Evolutionary conservation across 805 yeast species (phyloP).

Genomic region (Metschnikowia picachoensis): DNA sequence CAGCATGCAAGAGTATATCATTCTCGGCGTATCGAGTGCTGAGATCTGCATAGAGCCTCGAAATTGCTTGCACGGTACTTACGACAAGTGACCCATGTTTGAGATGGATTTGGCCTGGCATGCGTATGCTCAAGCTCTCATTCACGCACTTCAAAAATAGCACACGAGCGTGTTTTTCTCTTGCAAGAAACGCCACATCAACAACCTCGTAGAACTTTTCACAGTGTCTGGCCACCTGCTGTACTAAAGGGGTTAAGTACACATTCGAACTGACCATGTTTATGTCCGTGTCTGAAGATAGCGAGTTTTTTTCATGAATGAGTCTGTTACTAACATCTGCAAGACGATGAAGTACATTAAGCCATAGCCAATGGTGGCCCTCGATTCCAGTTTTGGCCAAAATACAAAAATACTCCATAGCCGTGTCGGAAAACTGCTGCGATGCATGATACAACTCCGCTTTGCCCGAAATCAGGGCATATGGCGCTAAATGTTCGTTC

Average conservation of each 20-base stretch:
- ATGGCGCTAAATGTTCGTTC: constrained; percentile 2
- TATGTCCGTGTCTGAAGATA: not conserved
- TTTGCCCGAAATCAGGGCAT: not conserved
- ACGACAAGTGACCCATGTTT: constrained; percentile 1
- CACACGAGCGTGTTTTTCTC: not conserved
- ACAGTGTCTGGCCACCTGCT: constrained; percentile 6
- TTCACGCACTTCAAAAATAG: not conserved
- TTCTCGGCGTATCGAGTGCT: not conserved
- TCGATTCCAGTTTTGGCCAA: constrained; percentile 6
- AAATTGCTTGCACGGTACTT: not conserved
- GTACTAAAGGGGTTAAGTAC: not conserved
- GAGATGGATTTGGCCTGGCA: not conserved
- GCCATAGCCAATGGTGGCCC: constrained; percentile 13
- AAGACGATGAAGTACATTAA: constrained; percentile 3
- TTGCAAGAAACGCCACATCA: not conserved
- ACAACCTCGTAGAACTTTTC: constrained; percentile 2
- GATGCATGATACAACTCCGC: constrained; percentile 6
- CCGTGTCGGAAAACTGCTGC: constrained; percentile 10
- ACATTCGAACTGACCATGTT: constrained; percentile 1
- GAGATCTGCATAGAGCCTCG: not conserved
- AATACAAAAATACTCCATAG: constrained; percentile 10
- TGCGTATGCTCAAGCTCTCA: not conserved
- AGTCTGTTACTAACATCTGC: constrained; percentile 1
- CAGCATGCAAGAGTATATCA: not conserved
- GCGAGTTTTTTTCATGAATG: not conserved